Base-by-base conservation (phyloP, 2,329 filamentous ascomycete species). In the Neurospora sp. region DNA sequence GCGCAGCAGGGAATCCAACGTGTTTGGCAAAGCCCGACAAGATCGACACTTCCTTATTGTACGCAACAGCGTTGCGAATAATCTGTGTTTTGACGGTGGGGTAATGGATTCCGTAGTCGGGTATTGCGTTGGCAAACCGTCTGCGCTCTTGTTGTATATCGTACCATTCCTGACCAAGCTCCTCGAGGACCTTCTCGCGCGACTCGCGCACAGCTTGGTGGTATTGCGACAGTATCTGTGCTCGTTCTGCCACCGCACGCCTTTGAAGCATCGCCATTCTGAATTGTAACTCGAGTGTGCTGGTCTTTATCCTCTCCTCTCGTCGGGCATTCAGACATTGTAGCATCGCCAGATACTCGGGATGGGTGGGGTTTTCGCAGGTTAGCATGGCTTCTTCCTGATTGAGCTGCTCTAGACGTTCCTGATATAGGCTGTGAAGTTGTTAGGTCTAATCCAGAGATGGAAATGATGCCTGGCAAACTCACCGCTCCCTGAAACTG, bases 1-100 rank as follows among this genome's bases (percentile, higher is more conserved):
- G 96, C n/a, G 94, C 96, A 39, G 95, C 94, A 41, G 96, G 96
- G 81, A 99, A 99, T 33, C 96, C 96, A 76, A 97, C 90, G 78
- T 97, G 94, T 81, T 97, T 98, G 41, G 95, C 94, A 68, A 98
- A 86, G 43, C 95, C 95, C 6, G 94, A 90, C 70, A 99, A 83
- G 37, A 97, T 88, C 0, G 94, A 97, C 4, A 99, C 94, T 79
- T 99, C 96, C 74, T 91, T 92, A 79, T 97, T 98, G 82, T 98
- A 98, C 66, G 94, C 91, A 67, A 93, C 87, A 75, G 97, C 94
- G 72, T 97, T 92, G 72, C 88, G 86, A 71, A 97, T 87, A 76
- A 95, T 92, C 76, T 94, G 90, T 37, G 89, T 87, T 72, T 89
- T 88, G 73, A 90, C 89, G 67, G 90, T 88, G 8, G 93, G 92